A percentile compares a stretch with the other conserved stretches of the same genome.
phyloP scores from a whole-genome alignment of 805 yeast species.

The Ogataea glucozyma region DNA sequence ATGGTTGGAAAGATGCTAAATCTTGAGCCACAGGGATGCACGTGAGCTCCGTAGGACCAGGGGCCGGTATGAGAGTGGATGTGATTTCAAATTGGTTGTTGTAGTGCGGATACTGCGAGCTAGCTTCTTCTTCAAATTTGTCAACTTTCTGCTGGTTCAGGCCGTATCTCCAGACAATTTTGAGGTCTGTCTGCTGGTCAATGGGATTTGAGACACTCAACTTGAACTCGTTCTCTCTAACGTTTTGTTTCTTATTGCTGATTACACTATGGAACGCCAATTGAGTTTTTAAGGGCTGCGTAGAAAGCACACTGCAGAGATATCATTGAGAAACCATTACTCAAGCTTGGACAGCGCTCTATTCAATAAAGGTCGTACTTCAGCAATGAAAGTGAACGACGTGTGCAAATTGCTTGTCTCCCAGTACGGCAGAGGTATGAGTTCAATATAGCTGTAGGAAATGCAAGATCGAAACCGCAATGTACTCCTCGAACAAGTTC shows the following conservation, averaged over 20 bases:
- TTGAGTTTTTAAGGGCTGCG: too few relatives aligned
- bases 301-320: too few relatives aligned
- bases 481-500: too few relatives aligned
- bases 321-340: too few relatives aligned
- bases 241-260: conserved; percentile 58
- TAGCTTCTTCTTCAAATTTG: conserved; percentile 30
- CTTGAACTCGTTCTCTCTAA: conserved; percentile 58
- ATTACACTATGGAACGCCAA: too few relatives aligned
- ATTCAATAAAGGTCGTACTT: too few relatives aligned
- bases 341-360: too few relatives aligned
- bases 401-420: too few relatives aligned
- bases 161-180: conserved; percentile 95
- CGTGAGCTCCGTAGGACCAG: conserved; percentile 60
- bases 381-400: too few relatives aligned
- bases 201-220: conserved; percentile 68
- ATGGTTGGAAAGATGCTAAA: conserved; percentile 16
- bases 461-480: too few relatives aligned
- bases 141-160: conserved; percentile 41
- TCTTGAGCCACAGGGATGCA: conserved; percentile 44
- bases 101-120: conserved; percentile 49
- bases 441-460: too few relatives aligned
- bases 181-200: conserved; percentile 53
- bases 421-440: too few relatives aligned
- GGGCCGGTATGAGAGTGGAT: conserved; percentile 64
- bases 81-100: conserved; percentile 76